Evolutionary conservation across 2,329 filamentous ascomycete genomes (phyloP), one percentile per base, ranked within the genome.

Genomic region (Penicillium italicum): DNA sequence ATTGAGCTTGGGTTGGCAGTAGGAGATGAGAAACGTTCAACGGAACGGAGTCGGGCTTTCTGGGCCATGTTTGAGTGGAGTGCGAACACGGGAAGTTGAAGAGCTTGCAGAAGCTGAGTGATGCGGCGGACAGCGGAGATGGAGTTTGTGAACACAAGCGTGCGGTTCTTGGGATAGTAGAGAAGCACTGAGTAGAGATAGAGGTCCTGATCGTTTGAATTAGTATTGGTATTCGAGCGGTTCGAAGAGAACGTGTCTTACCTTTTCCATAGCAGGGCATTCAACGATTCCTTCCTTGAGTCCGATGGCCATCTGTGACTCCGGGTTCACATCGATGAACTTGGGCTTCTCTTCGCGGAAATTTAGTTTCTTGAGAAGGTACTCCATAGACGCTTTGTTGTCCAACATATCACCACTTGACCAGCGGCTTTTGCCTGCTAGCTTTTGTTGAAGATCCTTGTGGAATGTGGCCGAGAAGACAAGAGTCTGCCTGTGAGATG

Each of bases 401-500:
- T 81, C 84, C 76, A 89, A 82, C 30, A 91, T 74, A 62, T 88
- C 83, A 58, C 80, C 76, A 34, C 74, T 76, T 8, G 66, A 69
- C 61, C 78, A 83, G 54, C 83, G 85, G 20, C 82, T 80, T 71
- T 91, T 95, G 26, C 90, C 89, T 1, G 89, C 85, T 12, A 99
- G 81, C 72, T 97, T 97, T 65, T 93, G 90, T 70, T 97, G 93
- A 30, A 99, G 77, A 0, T 87, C 87, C 68, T 92, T 93, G 70
- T 96, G 89, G 72, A 99, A 96, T 0, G 94, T 99, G 0, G 94
- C 94, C 0, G 94, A 97, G 73, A 99, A 99, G 20, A 99, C 91
- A 0, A 99, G 82, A 0, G 92, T 97, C 70, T 99, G 94, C 38
- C 93, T 82, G 68, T 40, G 58, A 10, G 62, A 55, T 7, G 73